phyloP scores from a whole-genome alignment of 2,329 filamentous ascomycete species.

The Trichoderma semiorbis region DNA sequence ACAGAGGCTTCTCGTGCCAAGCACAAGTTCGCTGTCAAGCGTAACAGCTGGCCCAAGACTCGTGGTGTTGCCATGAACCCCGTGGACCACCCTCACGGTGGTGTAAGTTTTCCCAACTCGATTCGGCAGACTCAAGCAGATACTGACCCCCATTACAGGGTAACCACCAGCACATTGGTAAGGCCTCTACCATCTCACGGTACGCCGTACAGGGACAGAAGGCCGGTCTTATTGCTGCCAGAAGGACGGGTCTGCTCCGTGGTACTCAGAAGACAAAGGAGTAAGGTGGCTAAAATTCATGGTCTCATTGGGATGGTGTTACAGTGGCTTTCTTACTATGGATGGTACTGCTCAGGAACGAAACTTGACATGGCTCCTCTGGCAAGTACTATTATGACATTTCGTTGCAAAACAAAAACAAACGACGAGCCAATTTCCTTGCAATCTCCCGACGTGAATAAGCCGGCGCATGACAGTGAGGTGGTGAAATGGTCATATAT shows the following conservation, averaged over 20 bases:
- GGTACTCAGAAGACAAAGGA: conserved; percentile 99
- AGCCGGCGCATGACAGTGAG: not conserved
- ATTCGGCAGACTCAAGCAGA: conserved; percentile 17
- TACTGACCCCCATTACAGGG: conserved; percentile 57
- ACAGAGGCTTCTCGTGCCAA: conserved; percentile 98
- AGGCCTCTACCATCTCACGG: conserved; percentile 98
- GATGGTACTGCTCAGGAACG: conserved; percentile 47
- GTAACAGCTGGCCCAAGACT: conserved; percentile 99
- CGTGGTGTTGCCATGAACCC: conserved; percentile 99
- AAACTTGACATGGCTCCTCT: conserved; percentile 44
- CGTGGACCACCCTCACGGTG: conserved; percentile 97
- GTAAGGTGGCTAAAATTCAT: conserved; percentile 55
- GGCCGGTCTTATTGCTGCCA: conserved; percentile 99
- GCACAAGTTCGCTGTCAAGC: conserved; percentile 99
- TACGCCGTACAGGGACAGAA: conserved; percentile 99
- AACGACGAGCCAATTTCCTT: conserved; percentile 20
- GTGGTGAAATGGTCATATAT: not conserved
- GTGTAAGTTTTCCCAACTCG: conserved; percentile 52
- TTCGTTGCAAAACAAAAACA: conserved; percentile 42
- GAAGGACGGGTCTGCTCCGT: conserved; percentile 99
- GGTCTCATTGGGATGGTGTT: conserved; percentile 64
- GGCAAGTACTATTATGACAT: conserved; percentile 49
- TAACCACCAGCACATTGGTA: conserved; percentile 99
- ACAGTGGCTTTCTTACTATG: conserved; percentile 58
- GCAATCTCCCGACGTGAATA: conserved; percentile 16